Evolutionary conservation across 495 filamentous ascomycete species (phyloP).

Genomic region (Apiosordaria backusii): DNA sequence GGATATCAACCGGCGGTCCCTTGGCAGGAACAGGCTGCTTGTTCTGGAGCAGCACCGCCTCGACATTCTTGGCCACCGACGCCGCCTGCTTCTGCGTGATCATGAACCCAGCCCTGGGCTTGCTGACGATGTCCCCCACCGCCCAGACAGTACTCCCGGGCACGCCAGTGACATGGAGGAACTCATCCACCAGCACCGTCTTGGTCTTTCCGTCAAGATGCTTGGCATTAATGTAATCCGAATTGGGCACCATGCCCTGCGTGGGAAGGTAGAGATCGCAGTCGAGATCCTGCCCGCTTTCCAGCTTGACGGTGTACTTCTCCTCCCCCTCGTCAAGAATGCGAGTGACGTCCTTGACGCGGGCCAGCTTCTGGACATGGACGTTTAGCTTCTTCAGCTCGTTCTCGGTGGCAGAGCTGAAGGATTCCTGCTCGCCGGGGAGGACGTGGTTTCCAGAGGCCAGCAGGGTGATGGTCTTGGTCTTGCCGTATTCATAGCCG

Average conservation of each 20-base stretch:
- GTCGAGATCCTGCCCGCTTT: slow-evolving; percentile 37
- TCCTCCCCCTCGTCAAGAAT: slow-evolving; percentile 34
- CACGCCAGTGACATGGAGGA: slow-evolving; percentile 46
- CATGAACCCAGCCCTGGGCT: slow-evolving; percentile 45
- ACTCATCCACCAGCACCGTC: slow-evolving; percentile 55
- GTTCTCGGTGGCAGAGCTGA: slow-evolving; percentile 31
- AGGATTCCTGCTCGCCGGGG: slow-evolving; percentile 33
- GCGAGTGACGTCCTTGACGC: slow-evolving; percentile 28
- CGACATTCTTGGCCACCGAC: slow-evolving; percentile 45
- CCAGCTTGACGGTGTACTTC: slow-evolving; percentile 25
- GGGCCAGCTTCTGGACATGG: slow-evolving; percentile 37
- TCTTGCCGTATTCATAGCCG: slow-evolving; percentile 43
- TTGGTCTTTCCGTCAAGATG: slow-evolving; percentile 45
- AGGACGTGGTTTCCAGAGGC: slow-evolving; percentile 37
- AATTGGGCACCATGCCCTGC: slow-evolving; percentile 59
- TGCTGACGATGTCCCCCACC: slow-evolving; percentile 49
- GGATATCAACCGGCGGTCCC: slow-evolving; percentile 40
- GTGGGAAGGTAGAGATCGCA: slow-evolving; percentile 64
- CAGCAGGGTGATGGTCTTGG: slow-evolving; percentile 50
- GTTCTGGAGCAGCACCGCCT: slow-evolving; percentile 32
- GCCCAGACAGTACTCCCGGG: slow-evolving; percentile 47
- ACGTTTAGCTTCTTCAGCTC: slow-evolving; percentile 54
- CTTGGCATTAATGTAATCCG: slow-evolving; percentile 50
- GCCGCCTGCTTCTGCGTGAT: slow-evolving; percentile 47
- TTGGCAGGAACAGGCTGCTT: slow-evolving; percentile 36